Conservation (phyloP, 2,329 filamentous ascomycete genomes). For the Grosmannia penicillata region DNA sequence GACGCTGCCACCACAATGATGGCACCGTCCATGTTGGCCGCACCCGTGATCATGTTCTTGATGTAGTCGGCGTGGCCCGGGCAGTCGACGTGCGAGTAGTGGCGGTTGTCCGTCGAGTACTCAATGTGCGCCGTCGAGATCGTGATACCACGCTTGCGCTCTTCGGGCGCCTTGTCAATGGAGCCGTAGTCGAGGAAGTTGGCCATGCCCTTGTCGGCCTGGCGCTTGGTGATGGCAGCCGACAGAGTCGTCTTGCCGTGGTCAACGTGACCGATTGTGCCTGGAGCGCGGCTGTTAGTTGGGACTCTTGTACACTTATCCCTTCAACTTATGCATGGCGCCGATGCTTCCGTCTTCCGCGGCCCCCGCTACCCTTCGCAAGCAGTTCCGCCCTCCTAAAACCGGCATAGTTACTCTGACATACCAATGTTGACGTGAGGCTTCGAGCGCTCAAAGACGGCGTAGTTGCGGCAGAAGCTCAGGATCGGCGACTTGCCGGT, state of each 20-base stretch:
- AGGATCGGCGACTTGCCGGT: conserved; percentile 41
- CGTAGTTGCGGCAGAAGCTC: conserved; percentile 51
- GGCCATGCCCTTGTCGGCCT: conserved; percentile 86
- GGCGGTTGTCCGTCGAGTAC: conserved; percentile 83
- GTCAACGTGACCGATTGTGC: conserved; percentile 98
- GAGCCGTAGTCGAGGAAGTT: conserved; percentile 93
- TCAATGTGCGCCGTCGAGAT: conserved; percentile 98
- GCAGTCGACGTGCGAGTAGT: conserved; percentile 99
- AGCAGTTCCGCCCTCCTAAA: no score
- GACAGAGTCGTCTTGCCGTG: conserved; percentile 99
- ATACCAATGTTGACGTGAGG: conserved; percentile 96
- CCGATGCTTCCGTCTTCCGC: no score
- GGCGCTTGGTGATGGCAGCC: conserved; percentile 96
- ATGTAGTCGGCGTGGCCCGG: conserved; percentile 99
- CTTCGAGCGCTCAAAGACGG: conserved; percentile 75
- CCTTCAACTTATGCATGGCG: no score
- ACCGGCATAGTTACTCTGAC: conserved; percentile 11
- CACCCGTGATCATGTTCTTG: conserved; percentile 99
- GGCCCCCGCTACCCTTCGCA: no score
- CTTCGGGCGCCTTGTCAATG: conserved; percentile 98
- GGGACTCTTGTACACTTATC: no score
- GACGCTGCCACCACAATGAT: conserved; percentile 98
- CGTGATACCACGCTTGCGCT: conserved; percentile 99
- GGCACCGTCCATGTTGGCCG: conserved; percentile 97
- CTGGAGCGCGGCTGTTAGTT: conserved; percentile 22